These are phyloP conservation scores for Chaetomiaceae sp. DNA, from an alignment of 2,329 filamentous ascomycete species.

Conservation along the genomic window DNA sequence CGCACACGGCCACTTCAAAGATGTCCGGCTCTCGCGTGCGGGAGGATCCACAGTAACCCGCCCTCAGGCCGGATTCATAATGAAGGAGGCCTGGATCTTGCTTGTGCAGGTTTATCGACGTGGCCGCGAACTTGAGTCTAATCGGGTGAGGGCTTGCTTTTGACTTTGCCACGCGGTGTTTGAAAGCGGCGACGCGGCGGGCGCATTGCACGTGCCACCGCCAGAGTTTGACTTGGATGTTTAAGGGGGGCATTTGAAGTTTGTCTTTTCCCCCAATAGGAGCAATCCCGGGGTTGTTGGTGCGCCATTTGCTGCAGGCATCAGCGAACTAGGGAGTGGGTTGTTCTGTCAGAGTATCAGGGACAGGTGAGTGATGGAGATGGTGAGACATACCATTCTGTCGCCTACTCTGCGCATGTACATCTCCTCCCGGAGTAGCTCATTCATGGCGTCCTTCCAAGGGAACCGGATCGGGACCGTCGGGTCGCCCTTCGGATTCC, in stretches of 20 bases:
- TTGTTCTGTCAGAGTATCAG: neutral
- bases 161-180: conserved; percentile 1
- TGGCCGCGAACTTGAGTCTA: neutral
- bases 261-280: neutral
- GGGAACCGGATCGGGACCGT: conserved; percentile 2
- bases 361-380: too few species aligned
- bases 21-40: neutral
- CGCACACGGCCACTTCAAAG: neutral
- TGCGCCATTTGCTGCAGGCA: neutral
- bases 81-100: neutral
- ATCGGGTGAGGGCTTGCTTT: neutral
- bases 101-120: neutral
- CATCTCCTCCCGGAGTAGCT: conserved; percentile 9
- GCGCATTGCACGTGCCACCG: neutral
- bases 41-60: neutral
- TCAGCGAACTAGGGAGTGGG: neutral
- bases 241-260: neutral
- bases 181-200: conserved; percentile 2
- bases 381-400: neutral
- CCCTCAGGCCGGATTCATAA: neutral
- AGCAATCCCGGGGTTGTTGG: neutral
- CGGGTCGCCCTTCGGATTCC: too few species aligned
- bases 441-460: conserved; percentile 4
- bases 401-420: conserved; percentile 4
- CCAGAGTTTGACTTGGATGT: neutral